phyloP scores from a whole-genome alignment of 352 stramenopile genomes.

The Pythium dissimile region DNA sequence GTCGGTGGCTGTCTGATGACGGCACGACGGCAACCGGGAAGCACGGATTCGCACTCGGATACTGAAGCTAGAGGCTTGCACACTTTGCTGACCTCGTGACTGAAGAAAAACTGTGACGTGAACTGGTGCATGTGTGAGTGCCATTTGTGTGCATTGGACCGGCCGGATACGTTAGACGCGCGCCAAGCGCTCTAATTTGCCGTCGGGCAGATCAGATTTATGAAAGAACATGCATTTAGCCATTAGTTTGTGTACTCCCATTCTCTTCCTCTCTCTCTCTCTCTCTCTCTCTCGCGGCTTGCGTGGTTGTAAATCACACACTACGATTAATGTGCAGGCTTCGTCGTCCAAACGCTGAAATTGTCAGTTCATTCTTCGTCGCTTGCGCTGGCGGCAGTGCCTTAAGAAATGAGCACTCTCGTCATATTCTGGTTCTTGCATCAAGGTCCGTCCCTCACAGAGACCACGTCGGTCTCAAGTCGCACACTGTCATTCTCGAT shows the following conservation, averaged over 20 bases:
- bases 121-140: slow-evolving; percentile 12
- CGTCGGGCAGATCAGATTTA: too few relatives aligned
- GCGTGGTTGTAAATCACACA: too few relatives aligned
- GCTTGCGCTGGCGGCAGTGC: background rate
- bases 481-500: background rate
- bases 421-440: slow-evolving; percentile 11
- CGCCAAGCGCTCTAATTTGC: too few relatives aligned
- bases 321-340: too few relatives aligned
- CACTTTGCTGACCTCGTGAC: slow-evolving; percentile 14
- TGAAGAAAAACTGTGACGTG: slow-evolving; percentile 25
- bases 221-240: too few relatives aligned
- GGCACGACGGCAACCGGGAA: slow-evolving; percentile 18
- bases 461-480: slow-evolving; percentile 11
- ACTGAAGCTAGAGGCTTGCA: slow-evolving; percentile 30
- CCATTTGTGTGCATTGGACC: slow-evolving; percentile 4
- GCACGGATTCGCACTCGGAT: slow-evolving; percentile 15
- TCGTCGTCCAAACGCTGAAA: too few relatives aligned
- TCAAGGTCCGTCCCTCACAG: slow-evolving; percentile 3
- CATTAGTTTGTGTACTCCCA: too few relatives aligned
- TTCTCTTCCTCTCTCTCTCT: too few relatives aligned
- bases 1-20: slow-evolving; percentile 6
- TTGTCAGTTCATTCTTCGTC: too few relatives aligned
- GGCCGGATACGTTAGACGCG: too few relatives aligned
- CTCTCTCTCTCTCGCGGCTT: too few relatives aligned
- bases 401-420: background rate